Conservation (phyloP, 2,329 filamentous ascomycete genomes). For the Fusarium phyllophilum region DNA sequence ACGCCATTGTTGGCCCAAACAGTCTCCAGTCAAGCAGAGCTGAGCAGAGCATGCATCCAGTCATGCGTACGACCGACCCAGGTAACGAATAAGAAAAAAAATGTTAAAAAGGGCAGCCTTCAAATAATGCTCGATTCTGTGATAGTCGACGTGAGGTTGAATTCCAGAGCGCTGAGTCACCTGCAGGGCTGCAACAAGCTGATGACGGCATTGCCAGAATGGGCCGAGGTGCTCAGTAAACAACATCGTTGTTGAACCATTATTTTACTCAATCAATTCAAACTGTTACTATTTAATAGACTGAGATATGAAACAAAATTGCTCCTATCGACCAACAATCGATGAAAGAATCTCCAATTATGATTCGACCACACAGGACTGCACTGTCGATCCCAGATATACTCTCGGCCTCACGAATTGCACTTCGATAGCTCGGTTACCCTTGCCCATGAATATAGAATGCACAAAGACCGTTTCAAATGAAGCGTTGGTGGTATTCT, state of each 20-base stretch:
- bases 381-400: background rate
- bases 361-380: background rate
- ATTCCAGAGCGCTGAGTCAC: background rate
- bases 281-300: background rate
- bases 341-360: background rate
- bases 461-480: slow-evolving; percentile 38
- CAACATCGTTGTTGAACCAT: background rate
- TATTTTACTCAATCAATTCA: background rate
- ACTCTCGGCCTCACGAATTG: slow-evolving; percentile 3
- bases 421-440: slow-evolving; percentile 30
- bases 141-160: background rate
- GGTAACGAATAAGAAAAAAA: background rate
- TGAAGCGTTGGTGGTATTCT: slow-evolving; percentile 40
- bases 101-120: background rate
- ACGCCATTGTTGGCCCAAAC: no score
- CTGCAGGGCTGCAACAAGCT: background rate
- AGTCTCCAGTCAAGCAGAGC: no score
- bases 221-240: background rate
- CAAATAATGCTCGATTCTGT: background rate
- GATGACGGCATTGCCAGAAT: slow-evolving; percentile 26
- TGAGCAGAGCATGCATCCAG: no score
- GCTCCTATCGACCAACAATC: background rate
- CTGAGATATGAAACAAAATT: background rate
- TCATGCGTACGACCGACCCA: background rate
- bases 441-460: slow-evolving; percentile 44